Base-by-base conservation (phyloP, 176 grass and related monocot species). In the Phoenix roebelenii region DNA sequence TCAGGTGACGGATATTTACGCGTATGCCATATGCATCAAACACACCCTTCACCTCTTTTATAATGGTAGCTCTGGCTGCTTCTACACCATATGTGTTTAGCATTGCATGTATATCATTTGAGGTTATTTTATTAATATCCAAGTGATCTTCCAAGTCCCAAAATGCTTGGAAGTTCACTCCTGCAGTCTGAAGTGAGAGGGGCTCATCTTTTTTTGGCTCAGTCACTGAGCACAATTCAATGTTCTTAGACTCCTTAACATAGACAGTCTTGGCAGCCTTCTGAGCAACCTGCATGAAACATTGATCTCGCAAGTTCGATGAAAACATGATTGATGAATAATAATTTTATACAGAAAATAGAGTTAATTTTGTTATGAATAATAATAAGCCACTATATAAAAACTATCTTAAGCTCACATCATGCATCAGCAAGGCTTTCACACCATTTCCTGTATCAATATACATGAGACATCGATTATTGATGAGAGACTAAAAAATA, bases 81-180 rank as follows among this genome's bases (percentile, higher is more conserved):
- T 97, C 92, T 6, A 97, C 87, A 18, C 92, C 92, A 0, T 91
- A 97, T 23, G 81, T 91, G 2, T 39, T 88, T 17, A 91, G 67
- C 52, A 91, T 88, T 0, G 80, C 71, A 18, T 97, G 73, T 70
- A 91, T 85, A 49, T 91, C 82, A 18, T 83, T 97, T 9, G 78
- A 72, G 22, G 25, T 80, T 23, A 91, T 25, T 4, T 67, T 1
- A 0, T 16, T 58, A 23, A 88, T 25, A 56, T 73, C 18, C 17
- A 97, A 22, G 50, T 44, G 50, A 17, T 97, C 69, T 12, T 69
- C 39, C 22, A 97, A 72, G 32, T 73, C 65, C 84, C 84, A 91
- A 23, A 97, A 69, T 18, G 72, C 54, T 26, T 79, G 62, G 15
- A 91, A 97, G 62, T 91, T 82, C 70, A 97, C 76, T 53, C 92